Percentiles rank a stretch among this genome's conserved stretches.
Evolutionary conservation across 2,329 filamentous ascomycete species (phyloP).

Genomic region (Fusarium torreyae): DNA sequence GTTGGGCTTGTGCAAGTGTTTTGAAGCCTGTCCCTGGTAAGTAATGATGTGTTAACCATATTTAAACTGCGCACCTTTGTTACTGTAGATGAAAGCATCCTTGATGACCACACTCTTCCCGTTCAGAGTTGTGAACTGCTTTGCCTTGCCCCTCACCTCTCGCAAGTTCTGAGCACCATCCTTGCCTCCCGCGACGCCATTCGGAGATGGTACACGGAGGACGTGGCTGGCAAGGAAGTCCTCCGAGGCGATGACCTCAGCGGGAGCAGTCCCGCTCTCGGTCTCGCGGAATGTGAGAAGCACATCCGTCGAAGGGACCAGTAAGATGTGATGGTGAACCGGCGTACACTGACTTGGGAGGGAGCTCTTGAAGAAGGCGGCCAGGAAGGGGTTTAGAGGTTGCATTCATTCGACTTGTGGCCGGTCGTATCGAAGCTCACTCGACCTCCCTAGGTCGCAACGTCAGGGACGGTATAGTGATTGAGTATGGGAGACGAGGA

Average conservation of each 20-base stretch:
- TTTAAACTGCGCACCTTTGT: constrained; percentile 78
- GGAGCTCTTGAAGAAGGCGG: constrained; percentile 98
- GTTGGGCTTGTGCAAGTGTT: constrained; percentile 87
- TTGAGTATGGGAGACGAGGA: constrained; percentile 25
- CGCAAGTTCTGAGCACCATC: constrained; percentile 76
- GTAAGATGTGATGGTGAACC: constrained; percentile 90
- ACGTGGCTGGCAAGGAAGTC: constrained; percentile 98
- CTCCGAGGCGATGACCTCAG: constrained; percentile 88
- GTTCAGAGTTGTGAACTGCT: constrained; percentile 93
- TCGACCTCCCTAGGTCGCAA: constrained; percentile 50
- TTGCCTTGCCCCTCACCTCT: constrained; percentile 92
- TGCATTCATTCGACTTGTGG: constrained; percentile 76
- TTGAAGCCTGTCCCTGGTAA: constrained; percentile 80
- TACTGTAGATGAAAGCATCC: constrained; percentile 92
- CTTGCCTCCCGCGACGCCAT: constrained; percentile 67
- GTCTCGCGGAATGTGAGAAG: constrained; percentile 89
- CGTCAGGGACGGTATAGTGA: constrained; percentile 31
- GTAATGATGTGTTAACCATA: constrained; percentile 34
- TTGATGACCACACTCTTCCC: constrained; percentile 95
- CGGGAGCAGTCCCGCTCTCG: constrained; percentile 82
- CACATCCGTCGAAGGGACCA: constrained; percentile 94
- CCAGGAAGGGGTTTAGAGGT: constrained; percentile 98
- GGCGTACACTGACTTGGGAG: constrained; percentile 92
- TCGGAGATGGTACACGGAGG: constrained; percentile 79
- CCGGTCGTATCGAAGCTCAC: constrained; percentile 47